Evolutionary conservation across 768 basidiomycete genomes (phyloP).

Genomic region (Leccinum olivaceopallidum): DNA sequence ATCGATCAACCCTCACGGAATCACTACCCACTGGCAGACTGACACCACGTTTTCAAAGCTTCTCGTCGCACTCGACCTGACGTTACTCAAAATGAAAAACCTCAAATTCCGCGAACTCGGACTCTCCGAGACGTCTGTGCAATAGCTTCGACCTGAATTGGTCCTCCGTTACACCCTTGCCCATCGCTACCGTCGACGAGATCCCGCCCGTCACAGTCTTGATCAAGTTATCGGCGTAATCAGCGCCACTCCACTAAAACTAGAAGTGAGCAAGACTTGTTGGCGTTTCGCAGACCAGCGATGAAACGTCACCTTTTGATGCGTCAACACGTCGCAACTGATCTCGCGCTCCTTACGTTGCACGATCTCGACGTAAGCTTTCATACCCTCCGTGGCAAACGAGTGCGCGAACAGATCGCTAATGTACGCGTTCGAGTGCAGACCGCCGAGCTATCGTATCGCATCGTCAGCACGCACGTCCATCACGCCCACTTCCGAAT

Average conservation of each 20-base stretch:
- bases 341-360: constrained; percentile 92
- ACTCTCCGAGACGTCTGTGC: too few relatives aligned
- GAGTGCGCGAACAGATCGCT: constrained; percentile 88
- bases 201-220: constrained; percentile 98
- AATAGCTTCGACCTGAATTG: constrained; percentile 66
- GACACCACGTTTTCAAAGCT: too few relatives aligned
- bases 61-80: too few relatives aligned
- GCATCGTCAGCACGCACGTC: constrained; percentile 1
- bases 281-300: neutral
- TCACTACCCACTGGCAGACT: too few relatives aligned
- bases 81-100: too few relatives aligned
- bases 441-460: constrained; percentile 74
- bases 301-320: constrained; percentile 76
- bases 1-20: too few relatives aligned
- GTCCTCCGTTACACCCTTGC: constrained; percentile 89
- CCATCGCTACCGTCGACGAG: constrained; percentile 99
- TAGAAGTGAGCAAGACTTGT: constrained; percentile 16
- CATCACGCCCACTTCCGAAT: neutral
- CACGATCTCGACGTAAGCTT: constrained; percentile 95
- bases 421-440: constrained; percentile 98
- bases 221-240: constrained; percentile 87
- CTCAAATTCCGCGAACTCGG: too few relatives aligned
- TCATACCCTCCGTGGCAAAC: constrained; percentile 96
- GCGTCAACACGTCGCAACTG: constrained; percentile 94
- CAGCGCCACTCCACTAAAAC: constrained; percentile 90